These are phyloP conservation scores for Aureobasidium lini DNA, from an alignment of 2,329 filamentous ascomycete genomes.

Conservation along the genomic window DNA sequence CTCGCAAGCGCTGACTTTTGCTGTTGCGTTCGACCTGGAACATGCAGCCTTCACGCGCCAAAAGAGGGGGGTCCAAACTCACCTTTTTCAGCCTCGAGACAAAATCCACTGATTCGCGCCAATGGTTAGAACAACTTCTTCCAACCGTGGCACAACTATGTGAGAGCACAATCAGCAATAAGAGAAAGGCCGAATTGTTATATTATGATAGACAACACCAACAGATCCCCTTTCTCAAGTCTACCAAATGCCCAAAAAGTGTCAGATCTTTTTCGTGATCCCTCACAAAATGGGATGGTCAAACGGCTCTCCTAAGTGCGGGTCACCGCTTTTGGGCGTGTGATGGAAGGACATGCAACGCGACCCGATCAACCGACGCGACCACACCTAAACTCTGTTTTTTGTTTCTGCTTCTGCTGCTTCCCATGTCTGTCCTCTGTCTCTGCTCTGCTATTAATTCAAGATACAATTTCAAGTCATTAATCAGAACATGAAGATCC, in stretches of 20 bases:
- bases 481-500: neutral
- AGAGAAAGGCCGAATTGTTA: neutral
- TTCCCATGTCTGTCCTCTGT: neutral
- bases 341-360: neutral
- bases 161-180: neutral
- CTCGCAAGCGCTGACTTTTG: neutral
- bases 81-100: neutral
- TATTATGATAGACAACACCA: neutral
- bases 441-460: no score
- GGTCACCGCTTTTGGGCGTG: neutral
- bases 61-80: neutral
- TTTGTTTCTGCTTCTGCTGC: neutral
- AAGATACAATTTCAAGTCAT: no score
- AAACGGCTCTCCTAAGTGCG: neutral
- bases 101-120: neutral
- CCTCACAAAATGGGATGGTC: neutral
- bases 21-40: neutral
- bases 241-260: neutral
- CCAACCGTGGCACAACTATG: no score
- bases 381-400: slow-evolving; percentile 5
- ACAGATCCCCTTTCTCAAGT: neutral
- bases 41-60: neutral
- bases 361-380: neutral
- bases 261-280: neutral
- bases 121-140: no score